These are phyloP conservation scores for Cordyceps javanica DNA, from an alignment of 2,329 filamentous ascomycete species.

Conservation along the genomic window DNA sequence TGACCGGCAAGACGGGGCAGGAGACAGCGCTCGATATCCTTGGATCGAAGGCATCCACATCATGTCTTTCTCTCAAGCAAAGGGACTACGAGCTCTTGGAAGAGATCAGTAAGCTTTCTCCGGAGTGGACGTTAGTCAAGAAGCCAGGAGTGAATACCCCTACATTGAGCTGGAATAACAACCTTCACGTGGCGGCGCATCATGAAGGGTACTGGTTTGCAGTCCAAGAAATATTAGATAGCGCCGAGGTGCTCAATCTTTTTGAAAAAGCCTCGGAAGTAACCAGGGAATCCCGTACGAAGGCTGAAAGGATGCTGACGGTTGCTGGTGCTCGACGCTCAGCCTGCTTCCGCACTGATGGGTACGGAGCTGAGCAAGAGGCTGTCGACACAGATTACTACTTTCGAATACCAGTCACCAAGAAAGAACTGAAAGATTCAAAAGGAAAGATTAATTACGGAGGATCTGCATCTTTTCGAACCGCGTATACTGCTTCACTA, in stretches of 20 bases:
- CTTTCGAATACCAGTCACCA: not conserved
- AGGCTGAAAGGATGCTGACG: not conserved
- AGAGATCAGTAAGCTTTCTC: not conserved
- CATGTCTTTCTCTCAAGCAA: constrained; percentile 26
- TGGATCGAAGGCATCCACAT: constrained; percentile 39
- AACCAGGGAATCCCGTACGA: accelerated
- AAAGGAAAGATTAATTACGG: not conserved
- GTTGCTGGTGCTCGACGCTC: not conserved
- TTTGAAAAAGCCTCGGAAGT: not conserved
- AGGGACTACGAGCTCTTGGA: not conserved
- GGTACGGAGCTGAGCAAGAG: not conserved
- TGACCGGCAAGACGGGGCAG: constrained; percentile 45
- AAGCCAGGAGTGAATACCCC: not conserved
- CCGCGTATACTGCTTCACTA: not conserved
- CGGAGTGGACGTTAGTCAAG: not conserved
- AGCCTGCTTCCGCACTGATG: not conserved
- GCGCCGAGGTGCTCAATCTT: accelerated
- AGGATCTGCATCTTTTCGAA: not conserved
- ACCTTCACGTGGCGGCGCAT: not conserved
- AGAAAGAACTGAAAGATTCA: not conserved
- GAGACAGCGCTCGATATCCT: constrained; percentile 46
- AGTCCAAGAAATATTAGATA: not conserved
- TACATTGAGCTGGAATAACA: not conserved
- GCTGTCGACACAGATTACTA: not conserved
- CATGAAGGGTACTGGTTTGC: not conserved